Conservation (phyloP, 192 early-diverging fungal genomes). For the Backusella luteola region DNA sequence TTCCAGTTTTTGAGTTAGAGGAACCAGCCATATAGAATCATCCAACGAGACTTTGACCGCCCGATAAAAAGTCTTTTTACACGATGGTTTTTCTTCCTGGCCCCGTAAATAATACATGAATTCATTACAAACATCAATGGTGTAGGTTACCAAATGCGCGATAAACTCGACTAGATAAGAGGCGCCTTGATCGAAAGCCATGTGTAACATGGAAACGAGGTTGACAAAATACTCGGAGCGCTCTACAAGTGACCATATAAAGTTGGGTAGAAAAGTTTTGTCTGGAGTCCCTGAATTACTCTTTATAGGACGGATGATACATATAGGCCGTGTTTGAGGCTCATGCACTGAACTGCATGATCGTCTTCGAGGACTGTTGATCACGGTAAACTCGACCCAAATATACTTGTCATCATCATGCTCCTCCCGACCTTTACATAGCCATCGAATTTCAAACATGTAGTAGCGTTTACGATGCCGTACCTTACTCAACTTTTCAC, state of each 20-base stretch:
- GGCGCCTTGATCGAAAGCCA: slow-evolving; percentile 6
- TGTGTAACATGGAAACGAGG: neutral
- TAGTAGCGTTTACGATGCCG: neutral
- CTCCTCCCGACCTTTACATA: neutral
- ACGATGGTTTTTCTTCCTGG: neutral
- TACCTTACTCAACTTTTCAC: neutral
- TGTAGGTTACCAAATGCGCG: neutral
- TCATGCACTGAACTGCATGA: slow-evolving; percentile 1
- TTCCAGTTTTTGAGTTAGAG: slow-evolving; percentile 6
- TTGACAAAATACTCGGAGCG: neutral
- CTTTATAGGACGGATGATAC: slow-evolving; percentile 5
- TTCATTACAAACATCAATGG: neutral
- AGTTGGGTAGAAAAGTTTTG: neutral
- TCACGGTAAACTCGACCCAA: slow-evolving; percentile 17
- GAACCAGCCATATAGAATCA: slow-evolving; percentile 10
- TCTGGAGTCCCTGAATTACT: neutral
- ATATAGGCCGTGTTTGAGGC: slow-evolving; percentile 14
- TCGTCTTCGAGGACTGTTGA: slow-evolving; percentile 2
- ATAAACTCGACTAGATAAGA: slow-evolving; percentile 11
- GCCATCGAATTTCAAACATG: slow-evolving; percentile 14
- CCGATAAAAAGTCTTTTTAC: neutral
- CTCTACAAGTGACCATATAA: neutral
- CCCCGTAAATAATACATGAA: neutral
- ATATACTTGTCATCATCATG: neutral
- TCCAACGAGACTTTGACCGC: slow-evolving; percentile 1